These are phyloP conservation scores for Lyophyllum semitale DNA, from an alignment of 768 basidiomycete genomes.

Conservation along the genomic window DNA sequence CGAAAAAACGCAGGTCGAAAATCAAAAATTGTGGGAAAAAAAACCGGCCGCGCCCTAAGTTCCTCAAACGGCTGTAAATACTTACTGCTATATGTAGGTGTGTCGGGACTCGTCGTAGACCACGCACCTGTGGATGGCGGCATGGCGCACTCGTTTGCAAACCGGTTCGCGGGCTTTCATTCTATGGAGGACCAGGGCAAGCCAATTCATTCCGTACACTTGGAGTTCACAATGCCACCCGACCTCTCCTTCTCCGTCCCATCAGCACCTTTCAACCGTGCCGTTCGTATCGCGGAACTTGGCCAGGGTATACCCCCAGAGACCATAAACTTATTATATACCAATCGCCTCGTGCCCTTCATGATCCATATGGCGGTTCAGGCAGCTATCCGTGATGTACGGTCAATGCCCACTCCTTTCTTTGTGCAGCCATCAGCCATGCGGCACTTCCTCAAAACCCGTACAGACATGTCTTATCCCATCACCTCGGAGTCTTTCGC, in stretches of 20 bases:
- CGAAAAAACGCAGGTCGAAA: too few species aligned
- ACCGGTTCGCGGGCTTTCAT: not conserved
- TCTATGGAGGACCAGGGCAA: too few species aligned
- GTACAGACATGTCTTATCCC: too few species aligned
- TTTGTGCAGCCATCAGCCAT: not conserved
- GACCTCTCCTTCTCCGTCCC: not conserved
- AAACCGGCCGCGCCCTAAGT: too few species aligned
- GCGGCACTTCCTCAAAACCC: not conserved
- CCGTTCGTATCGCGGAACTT: not conserved
- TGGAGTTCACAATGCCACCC: not conserved
- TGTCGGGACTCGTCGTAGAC: conserved; percentile 2
- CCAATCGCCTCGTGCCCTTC: not conserved
- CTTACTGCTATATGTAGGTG: not conserved
- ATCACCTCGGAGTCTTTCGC: not conserved
- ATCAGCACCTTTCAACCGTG: not conserved
- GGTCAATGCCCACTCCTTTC: not conserved
- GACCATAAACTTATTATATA: not conserved
- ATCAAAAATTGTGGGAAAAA: too few species aligned
- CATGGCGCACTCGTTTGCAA: not conserved
- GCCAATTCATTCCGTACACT: too few species aligned
- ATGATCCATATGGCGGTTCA: conserved; percentile 2
- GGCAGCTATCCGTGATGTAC: not conserved
- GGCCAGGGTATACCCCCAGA: not conserved
- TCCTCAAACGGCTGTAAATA: too few species aligned
- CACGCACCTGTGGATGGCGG: conserved; percentile 1